A percentile compares a stretch with the other conserved stretches of the same genome.
phyloP scores from a whole-genome alignment of 2,329 filamentous ascomycete species.

The Hymenoscyphus infarciens region DNA sequence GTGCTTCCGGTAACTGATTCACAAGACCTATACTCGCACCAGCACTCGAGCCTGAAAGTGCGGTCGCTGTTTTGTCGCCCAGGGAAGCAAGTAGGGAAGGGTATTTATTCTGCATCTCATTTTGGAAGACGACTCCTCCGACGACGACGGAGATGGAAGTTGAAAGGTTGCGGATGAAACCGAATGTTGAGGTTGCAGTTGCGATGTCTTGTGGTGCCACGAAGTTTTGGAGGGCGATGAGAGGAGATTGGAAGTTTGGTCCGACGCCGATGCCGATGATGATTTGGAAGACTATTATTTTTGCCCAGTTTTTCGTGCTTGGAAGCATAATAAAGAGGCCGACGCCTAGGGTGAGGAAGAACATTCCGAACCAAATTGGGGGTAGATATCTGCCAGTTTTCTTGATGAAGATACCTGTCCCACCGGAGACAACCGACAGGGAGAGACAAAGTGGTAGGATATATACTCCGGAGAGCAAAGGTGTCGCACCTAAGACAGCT shows the following conservation, averaged over 20 bases:
- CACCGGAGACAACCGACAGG: constrained; percentile 59
- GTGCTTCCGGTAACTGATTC: constrained; percentile 12
- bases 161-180: constrained; percentile 53
- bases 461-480: constrained; percentile 73
- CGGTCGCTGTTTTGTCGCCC: constrained; percentile 23
- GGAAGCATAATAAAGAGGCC: constrained; percentile 62
- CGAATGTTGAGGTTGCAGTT: constrained; percentile 60
- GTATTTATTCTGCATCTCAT: constrained; percentile 37
- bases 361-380: constrained; percentile 55
- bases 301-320: constrained; percentile 49
- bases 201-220: constrained; percentile 61
- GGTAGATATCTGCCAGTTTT: constrained; percentile 62
- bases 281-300: constrained; percentile 58
- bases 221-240: constrained; percentile 64
- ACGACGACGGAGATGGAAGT: constrained; percentile 47
- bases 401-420: constrained; percentile 53
- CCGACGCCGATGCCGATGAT: constrained; percentile 61
- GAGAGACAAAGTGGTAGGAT: constrained; percentile 66
- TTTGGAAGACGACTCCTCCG: constrained; percentile 49
- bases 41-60: constrained; percentile 26
- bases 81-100: constrained; percentile 23
- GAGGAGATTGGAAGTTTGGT: constrained; percentile 64
- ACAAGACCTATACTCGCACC: constrained; percentile 24
- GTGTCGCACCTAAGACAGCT: constrained; percentile 39
- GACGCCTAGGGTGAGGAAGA: constrained; percentile 61